These are phyloP conservation scores for Oryza nivara DNA, from an alignment of 176 grass and related monocot genomes.

Conservation along the genomic window DNA sequence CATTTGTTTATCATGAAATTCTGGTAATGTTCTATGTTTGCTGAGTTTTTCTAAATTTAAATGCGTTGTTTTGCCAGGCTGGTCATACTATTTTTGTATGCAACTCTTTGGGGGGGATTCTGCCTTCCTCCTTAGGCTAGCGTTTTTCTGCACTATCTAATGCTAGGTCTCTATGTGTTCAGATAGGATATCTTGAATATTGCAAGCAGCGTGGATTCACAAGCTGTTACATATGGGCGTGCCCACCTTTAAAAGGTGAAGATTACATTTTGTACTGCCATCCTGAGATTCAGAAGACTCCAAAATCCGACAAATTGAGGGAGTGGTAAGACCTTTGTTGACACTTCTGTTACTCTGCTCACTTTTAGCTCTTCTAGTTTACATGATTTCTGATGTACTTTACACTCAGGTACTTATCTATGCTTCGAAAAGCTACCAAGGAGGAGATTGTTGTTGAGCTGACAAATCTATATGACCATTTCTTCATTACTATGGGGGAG, in stretches of 20 bases:
- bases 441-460: constrained; percentile 95
- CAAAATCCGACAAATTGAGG: constrained; percentile 97
- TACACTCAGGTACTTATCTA: constrained; percentile 85
- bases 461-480: constrained; percentile 96
- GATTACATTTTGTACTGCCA: constrained; percentile 99
- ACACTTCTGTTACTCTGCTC: not conserved
- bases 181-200: constrained; percentile 99
- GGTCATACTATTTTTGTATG: constrained; percentile 37
- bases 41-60: constrained; percentile 29
- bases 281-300: constrained; percentile 99
- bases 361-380: constrained; percentile 5
- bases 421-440: constrained; percentile 90
- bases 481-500: constrained; percentile 78
- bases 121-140: constrained; percentile 22
- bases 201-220: constrained; percentile 98
- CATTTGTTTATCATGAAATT: constrained; percentile 98
- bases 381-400: constrained; percentile 26
- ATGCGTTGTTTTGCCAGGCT: constrained; percentile 19
- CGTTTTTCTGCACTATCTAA: constrained; percentile 15
- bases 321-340: constrained; percentile 72
- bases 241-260: constrained; percentile 97
- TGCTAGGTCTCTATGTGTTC: constrained; percentile 40
- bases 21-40: constrained; percentile 61
- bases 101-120: constrained; percentile 9
- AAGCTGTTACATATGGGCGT: constrained; percentile 99